A percentile compares a stretch with the other conserved stretches of the same genome.
These are phyloP conservation scores for Tylopilus sp. DNA, from an alignment of 768 basidiomycete species.

Conservation along the genomic window DNA sequence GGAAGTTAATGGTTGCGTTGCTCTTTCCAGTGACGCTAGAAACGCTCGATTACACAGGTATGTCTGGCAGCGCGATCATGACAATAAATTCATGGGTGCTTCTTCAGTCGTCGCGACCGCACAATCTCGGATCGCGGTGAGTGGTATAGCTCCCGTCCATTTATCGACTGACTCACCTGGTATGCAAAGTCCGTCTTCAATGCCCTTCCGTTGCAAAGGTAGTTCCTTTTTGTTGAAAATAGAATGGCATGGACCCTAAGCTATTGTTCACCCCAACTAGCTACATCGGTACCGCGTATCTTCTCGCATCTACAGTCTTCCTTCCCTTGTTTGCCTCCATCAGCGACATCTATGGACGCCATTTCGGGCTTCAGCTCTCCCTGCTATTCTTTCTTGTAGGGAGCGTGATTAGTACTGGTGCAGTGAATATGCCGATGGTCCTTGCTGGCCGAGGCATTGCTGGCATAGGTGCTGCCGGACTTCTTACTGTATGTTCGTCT, in stretches of 20 bases:
- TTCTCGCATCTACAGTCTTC: constrained; percentile 51
- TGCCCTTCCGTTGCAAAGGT: constrained; percentile 27
- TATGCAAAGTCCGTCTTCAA: constrained; percentile 27
- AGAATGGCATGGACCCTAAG: neutral
- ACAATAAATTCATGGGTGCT: neutral
- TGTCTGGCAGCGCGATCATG: neutral
- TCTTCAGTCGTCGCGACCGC: constrained; percentile 48
- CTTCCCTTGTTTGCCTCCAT: constrained; percentile 49
- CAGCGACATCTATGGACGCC: constrained; percentile 49
- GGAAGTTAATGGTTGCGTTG: constrained; percentile 34
- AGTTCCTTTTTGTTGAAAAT: neutral
- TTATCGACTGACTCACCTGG: neutral
- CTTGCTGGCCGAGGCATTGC: constrained; percentile 47
- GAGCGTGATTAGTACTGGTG: constrained; percentile 46
- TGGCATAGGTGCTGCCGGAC: constrained; percentile 47
- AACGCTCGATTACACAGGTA: constrained; percentile 31
- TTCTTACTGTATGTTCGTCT: constrained; percentile 30
- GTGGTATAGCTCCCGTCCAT: constrained; percentile 4
- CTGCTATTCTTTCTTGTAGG: constrained; percentile 45
- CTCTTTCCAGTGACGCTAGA: constrained; percentile 43
- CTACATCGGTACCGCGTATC: constrained; percentile 49
- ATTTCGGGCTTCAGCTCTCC: constrained; percentile 43
- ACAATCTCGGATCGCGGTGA: constrained; percentile 48
- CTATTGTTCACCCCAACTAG: constrained; percentile 17
- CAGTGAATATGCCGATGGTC: constrained; percentile 43